Conservation (phyloP, 164 flowering plant species). For the Chimonanthus salicifolius region DNA sequence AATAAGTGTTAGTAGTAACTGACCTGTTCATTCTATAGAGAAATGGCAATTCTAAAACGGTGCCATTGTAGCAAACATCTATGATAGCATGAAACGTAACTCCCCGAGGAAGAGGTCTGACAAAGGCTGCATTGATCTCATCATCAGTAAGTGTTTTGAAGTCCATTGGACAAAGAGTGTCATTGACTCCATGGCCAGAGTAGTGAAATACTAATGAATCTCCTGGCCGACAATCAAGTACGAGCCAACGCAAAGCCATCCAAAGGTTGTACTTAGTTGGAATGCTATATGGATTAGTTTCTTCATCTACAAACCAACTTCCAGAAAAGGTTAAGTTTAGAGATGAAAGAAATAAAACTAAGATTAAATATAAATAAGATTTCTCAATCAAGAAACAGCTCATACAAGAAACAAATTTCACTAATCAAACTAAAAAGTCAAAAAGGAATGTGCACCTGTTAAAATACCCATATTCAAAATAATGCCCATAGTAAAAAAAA, state of each 20-base stretch:
- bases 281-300: constrained; percentile 25
- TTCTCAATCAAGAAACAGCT: neutral
- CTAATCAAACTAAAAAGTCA: too few relatives aligned
- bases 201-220: constrained; percentile 79
- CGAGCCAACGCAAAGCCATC: constrained; percentile 59
- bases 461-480: too few relatives aligned
- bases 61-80: constrained; percentile 65
- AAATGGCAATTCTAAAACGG: constrained; percentile 64
- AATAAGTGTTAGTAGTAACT: constrained; percentile 1
- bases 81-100: constrained; percentile 65
- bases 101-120: constrained; percentile 54
- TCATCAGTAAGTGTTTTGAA: constrained; percentile 51
- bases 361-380: too few relatives aligned
- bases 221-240: constrained; percentile 46
- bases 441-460: too few relatives aligned
- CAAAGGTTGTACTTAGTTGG: constrained; percentile 61
- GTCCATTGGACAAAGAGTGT: constrained; percentile 68
- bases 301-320: constrained; percentile 43
- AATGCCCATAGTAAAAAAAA: too few relatives aligned
- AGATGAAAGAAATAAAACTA: neutral
- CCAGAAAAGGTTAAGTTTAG: neutral
- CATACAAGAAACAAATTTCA: too few relatives aligned
- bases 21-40: constrained; percentile 84
- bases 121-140: constrained; percentile 59
- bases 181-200: constrained; percentile 79